Evolutionary conservation across 164 flowering plant genomes (phyloP).

Genomic region (Stephania yunnanensis): DNA sequence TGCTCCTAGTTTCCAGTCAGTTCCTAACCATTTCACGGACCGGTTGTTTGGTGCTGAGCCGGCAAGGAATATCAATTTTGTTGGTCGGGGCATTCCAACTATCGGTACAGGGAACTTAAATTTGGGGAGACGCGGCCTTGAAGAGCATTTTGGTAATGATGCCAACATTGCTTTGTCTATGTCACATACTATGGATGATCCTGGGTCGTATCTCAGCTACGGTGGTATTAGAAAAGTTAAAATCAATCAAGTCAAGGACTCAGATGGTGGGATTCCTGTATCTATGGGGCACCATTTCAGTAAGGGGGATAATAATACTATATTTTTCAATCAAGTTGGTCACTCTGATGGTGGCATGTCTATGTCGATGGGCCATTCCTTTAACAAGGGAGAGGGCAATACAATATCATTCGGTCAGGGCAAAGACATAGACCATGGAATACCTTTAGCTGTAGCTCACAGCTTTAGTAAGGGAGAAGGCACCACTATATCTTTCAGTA

Average conservation of each 20-base stretch:
- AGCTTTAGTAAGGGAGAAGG: slow-evolving; percentile 9
- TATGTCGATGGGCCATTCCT: slow-evolving; percentile 1
- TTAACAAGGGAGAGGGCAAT: background rate
- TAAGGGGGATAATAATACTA: slow-evolving; percentile 17
- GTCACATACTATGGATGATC: slow-evolving; percentile 31
- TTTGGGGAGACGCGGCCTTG: slow-evolving; percentile 20
- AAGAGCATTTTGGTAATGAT: slow-evolving; percentile 35
- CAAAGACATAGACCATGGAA: slow-evolving; percentile 29
- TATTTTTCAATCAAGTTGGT: slow-evolving; percentile 21
- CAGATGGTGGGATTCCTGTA: slow-evolving; percentile 18
- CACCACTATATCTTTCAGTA: slow-evolving; percentile 16
- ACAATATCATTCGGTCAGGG: slow-evolving; percentile 23
- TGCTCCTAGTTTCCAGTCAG: slow-evolving; percentile 27
- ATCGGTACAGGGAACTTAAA: slow-evolving; percentile 20
- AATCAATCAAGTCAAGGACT: slow-evolving; percentile 24
- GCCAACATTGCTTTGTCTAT: slow-evolving; percentile 42
- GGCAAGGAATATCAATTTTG: slow-evolving; percentile 16
- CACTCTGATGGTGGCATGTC: slow-evolving; percentile 23
- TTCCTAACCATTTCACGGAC: slow-evolving; percentile 34
- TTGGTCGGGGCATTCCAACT: slow-evolving; percentile 11
- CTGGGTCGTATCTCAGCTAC: slow-evolving; percentile 14
- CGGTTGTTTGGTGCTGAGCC: slow-evolving; percentile 40
- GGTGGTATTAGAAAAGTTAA: slow-evolving; percentile 48
- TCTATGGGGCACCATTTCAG: slow-evolving; percentile 31
- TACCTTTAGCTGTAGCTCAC: slow-evolving; percentile 18